phyloP scores from a whole-genome alignment of 208 protist species.

The Blechomonas ayalai region DNA sequence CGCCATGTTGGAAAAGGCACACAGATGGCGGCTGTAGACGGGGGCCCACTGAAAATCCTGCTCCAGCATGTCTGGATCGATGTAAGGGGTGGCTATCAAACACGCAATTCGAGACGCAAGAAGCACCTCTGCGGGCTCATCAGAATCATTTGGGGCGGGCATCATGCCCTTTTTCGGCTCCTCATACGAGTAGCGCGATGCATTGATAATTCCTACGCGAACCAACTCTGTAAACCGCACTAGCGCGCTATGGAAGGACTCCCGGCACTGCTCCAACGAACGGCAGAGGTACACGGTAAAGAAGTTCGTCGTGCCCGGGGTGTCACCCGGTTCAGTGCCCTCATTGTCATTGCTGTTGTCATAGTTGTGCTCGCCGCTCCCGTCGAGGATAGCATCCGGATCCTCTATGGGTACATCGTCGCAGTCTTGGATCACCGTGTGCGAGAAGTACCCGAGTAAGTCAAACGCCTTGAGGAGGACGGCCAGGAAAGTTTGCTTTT shows the following conservation, averaged over 20 bases:
- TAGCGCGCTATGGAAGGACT: slow-evolving; percentile 58
- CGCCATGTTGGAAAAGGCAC: slow-evolving; percentile 76
- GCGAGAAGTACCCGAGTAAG: slow-evolving; percentile 88
- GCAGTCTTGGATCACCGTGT: too few species aligned
- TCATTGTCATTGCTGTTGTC: not conserved
- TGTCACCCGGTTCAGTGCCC: not conserved
- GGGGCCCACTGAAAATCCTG: slow-evolving; percentile 59
- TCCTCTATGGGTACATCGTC: too few species aligned
- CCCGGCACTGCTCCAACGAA: slow-evolving; percentile 39
- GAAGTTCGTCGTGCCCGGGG: slow-evolving; percentile 3
- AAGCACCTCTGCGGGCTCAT: slow-evolving; percentile 37
- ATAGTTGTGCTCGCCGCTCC: not conserved
- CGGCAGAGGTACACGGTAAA: slow-evolving; percentile 48
- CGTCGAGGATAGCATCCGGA: not conserved
- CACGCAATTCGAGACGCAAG: slow-evolving; percentile 72
- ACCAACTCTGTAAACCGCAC: slow-evolving; percentile 68
- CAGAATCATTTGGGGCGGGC: slow-evolving; percentile 3
- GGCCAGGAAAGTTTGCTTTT: slow-evolving; percentile 68
- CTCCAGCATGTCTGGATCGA: slow-evolving; percentile 7
- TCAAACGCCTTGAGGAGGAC: slow-evolving; percentile 83
- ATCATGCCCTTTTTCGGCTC: not conserved
- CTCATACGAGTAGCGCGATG: slow-evolving; percentile 24
- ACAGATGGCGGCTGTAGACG: slow-evolving; percentile 83
- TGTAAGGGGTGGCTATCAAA: slow-evolving; percentile 59
- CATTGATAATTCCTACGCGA: slow-evolving; percentile 51